Conservation (phyloP, 192 early-diverging fungal species). For the Podila clonocystis region DNA sequence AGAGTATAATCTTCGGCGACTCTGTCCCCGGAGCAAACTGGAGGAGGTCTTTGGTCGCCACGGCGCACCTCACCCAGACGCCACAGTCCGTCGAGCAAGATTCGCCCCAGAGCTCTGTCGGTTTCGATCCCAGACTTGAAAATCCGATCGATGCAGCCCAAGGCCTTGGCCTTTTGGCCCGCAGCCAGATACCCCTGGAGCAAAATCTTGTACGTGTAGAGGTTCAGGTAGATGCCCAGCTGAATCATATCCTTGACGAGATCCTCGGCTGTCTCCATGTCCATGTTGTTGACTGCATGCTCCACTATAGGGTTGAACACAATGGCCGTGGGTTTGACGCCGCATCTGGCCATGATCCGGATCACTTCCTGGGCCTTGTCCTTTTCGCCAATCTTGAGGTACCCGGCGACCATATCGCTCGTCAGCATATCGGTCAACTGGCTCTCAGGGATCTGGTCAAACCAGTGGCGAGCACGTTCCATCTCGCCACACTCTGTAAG, state of each 20-base stretch:
- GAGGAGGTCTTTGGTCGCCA: slow-evolving; percentile 23
- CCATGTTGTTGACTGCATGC: slow-evolving; percentile 22
- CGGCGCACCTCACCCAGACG: slow-evolving; percentile 10
- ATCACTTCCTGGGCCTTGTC: slow-evolving; percentile 47
- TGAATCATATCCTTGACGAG: slow-evolving; percentile 39
- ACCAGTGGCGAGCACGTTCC: slow-evolving; percentile 41
- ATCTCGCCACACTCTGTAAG: slow-evolving; percentile 43
- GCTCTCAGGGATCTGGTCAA: slow-evolving; percentile 33
- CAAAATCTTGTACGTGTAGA: slow-evolving; percentile 45
- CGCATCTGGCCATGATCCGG: slow-evolving; percentile 41
- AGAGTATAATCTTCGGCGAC: slow-evolving; percentile 2
- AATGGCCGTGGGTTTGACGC: slow-evolving; percentile 40
- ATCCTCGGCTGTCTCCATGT: slow-evolving; percentile 33
- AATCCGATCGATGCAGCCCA: slow-evolving; percentile 29
- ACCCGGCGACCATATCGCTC: slow-evolving; percentile 44
- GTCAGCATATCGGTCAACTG: slow-evolving; percentile 42
- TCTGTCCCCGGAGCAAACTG: slow-evolving; percentile 1
- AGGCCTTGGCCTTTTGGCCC: slow-evolving; percentile 27
- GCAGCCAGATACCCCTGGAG: slow-evolving; percentile 30
- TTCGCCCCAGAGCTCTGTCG: slow-evolving; percentile 31
- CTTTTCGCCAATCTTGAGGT: slow-evolving; percentile 24
- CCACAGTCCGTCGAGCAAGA: slow-evolving; percentile 32
- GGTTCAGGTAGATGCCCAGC: slow-evolving; percentile 19
- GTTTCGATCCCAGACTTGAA: slow-evolving; percentile 30
- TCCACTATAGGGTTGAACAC: slow-evolving; percentile 46